Base-by-base conservation (phyloP, 2,329 filamentous ascomycete genomes). In the Gyromitra esculenta region DNA sequence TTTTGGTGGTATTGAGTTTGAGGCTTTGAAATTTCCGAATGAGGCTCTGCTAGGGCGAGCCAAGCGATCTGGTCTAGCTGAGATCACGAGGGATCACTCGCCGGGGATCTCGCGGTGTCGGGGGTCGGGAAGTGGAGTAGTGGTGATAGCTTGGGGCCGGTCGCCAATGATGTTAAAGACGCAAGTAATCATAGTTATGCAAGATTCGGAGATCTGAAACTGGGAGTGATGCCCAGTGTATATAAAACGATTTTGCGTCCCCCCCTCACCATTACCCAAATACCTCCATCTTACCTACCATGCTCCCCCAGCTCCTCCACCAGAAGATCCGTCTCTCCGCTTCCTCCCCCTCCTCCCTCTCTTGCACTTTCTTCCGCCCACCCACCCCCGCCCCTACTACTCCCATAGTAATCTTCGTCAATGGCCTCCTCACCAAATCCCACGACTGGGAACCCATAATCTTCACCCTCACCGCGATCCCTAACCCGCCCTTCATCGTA, bases 11-110 rank as follows among this genome's bases (percentile, higher is more conserved):
- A 41, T 21, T 70, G 56, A n/a, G 60, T 65, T 31, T 59, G 60
- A 50, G 43, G 48, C 18, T 45, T 43, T 43, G 67, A 59, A 59
- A 63, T 50, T 70, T 59, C 50, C 18, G 62, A 43, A 35, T 71
- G 72, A 70, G 72, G 72, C 72, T 75, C 66, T 75, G 59, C 25
- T 69, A 21, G 54, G 45, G 35, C 25, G 2, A 31, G 66, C 25
- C 54, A 48, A 52, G 57, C 5, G 48, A 21, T 48, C 4, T 21
- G 21, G n/a, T 25, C 21, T 39, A 21, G 48, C 15, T 43, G 31
- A 3, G 50, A 18, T 75, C 72, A 71, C 35, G 21, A 15, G 8
- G 0, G 18, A 37, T 75, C 72, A 75, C 72, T 75, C 66, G 66
- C 8, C 13, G 35, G 15, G 8, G 11, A 21, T 41, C 41, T 41